A percentile compares a stretch with the other conserved stretches of the same genome.
Conservation (phyloP, 1,284 basidiomycete genomes). For the Omphalotus olearius region DNA sequence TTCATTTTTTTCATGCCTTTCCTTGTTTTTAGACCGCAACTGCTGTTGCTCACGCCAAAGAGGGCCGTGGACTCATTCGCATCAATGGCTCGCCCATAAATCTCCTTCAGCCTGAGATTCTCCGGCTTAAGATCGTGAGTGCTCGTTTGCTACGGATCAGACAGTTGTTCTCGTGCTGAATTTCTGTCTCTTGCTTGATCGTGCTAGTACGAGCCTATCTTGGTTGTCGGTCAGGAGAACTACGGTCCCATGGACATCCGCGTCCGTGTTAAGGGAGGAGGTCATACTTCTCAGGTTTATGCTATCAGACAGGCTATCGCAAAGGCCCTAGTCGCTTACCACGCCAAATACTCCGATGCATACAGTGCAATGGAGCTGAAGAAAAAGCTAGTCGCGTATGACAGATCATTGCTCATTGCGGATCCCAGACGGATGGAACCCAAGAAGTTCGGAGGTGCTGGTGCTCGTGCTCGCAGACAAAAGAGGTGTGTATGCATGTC, state of each 20-base stretch:
- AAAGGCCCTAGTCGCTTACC: conserved; percentile 97
- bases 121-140: conserved; percentile 85
- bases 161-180: too few relatives aligned
- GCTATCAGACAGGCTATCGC: conserved; percentile 99
- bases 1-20: conserved; percentile 3
- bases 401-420: conserved; percentile 93
- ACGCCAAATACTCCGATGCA: conserved; percentile 98
- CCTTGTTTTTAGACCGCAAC: conserved; percentile 75
- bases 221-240: conserved; percentile 84
- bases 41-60: conserved; percentile 93
- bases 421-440: conserved; percentile 99
- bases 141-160: too few relatives aligned
- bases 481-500: conserved; percentile 62
- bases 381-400: conserved; percentile 94
- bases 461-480: conserved; percentile 95
- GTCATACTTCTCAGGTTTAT: conserved; percentile 98
- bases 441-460: conserved; percentile 97
- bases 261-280: conserved; percentile 98
- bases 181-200: too few relatives aligned
- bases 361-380: conserved; percentile 95
- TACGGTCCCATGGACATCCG: conserved; percentile 92
- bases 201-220: conserved; percentile 79
- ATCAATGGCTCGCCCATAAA: conserved; percentile 97
- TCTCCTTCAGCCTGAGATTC: conserved; percentile 91
- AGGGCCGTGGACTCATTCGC: conserved; percentile 96